Evolutionary conservation across 306 rosid genomes (phyloP), one percentile per base, ranked within the genome.

Genomic region (Cicer chorassanicum): DNA sequence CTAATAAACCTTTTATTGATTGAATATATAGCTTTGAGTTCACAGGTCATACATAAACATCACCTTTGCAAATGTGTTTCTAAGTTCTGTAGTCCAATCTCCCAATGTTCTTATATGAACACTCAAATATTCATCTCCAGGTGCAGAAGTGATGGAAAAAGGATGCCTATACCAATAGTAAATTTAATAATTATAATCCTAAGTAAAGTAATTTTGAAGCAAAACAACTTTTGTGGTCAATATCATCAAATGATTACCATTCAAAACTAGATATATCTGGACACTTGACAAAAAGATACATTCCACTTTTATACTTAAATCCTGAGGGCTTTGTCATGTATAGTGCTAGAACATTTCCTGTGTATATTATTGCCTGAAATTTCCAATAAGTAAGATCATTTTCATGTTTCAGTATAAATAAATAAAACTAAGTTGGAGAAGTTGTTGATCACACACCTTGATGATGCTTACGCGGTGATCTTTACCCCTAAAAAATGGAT

Each of bases 111-210:
- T 44, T 13, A 94, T 85, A 77, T 91, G 98, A 72, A 90, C 92
- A 76, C 97, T 91, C 80, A 94, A 79, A 87, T 90, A 91, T 53
- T 90, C 93, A 75, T 94, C 97, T 68, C 95, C 96, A 0, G 97
- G 97, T 41, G 98, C 98, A 63, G 98, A 94, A 74, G 98, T 93
- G 81, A 91, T 93, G 62, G 94, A 86, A 83, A 93, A 93, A 16
- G 97, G 98, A 78, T 93, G 97, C 98, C 98, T 93, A 77, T 14
- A 79, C 39, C 42, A 70, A 34, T 49, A 14, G 29, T 62, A 44
- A 72, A 40, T 39, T 55, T 42, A 18, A 50, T 63, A 3, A 29
- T 29, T 29, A 29, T 29, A 55, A 10, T 56, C 45, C 6, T 9
- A 68, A 21, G 38, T 3, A 54, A 75, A 76, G 76, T 65, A 55